phyloP scores from a whole-genome alignment of 2,329 filamentous ascomycete species.

The Colletotrichum lini region DNA sequence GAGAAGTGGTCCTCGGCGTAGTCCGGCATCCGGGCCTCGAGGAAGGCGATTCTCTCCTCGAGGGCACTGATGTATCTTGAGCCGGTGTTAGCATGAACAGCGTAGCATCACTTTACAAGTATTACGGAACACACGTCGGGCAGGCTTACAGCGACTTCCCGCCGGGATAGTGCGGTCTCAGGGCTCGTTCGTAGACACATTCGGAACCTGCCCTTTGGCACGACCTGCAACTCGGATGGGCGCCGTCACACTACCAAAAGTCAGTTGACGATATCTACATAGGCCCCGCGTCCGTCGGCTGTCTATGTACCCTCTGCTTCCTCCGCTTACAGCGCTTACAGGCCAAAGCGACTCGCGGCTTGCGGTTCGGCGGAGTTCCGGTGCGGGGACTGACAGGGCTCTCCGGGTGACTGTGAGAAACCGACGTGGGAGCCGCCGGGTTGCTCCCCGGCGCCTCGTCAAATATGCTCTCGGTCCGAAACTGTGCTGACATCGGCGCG shows the following conservation, averaged over 20 bases:
- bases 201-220: slow-evolving; percentile 44
- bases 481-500: neutral
- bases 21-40: slow-evolving; percentile 47
- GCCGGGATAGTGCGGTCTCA: slow-evolving; percentile 48
- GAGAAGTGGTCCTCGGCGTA: slow-evolving; percentile 48
- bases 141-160: slow-evolving; percentile 46
- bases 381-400: slow-evolving; percentile 38
- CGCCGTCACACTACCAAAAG: slow-evolving; percentile 45
- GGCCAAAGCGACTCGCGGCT: slow-evolving; percentile 45
- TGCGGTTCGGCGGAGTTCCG: slow-evolving; percentile 37
- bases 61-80: slow-evolving; percentile 47
- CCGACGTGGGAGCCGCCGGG: neutral
- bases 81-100: neutral
- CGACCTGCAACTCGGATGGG: slow-evolving; percentile 46
- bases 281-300: too few relatives aligned
- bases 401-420: slow-evolving; percentile 4
- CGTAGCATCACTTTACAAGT: too few relatives aligned
- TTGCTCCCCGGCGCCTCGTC: neutral
- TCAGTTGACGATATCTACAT: neutral
- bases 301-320: slow-evolving; percentile 45
- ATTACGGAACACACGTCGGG: too few relatives aligned
- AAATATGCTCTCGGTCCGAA: slow-evolving; percentile 25
- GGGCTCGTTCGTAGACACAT: slow-evolving; percentile 46
- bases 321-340: slow-evolving; percentile 48
- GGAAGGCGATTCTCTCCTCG: slow-evolving; percentile 49